Percentiles rank a stretch among this genome's conserved stretches.
phyloP scores from a whole-genome alignment of 208 protist genomes.

The Vickermania ingenoplastis region DNA sequence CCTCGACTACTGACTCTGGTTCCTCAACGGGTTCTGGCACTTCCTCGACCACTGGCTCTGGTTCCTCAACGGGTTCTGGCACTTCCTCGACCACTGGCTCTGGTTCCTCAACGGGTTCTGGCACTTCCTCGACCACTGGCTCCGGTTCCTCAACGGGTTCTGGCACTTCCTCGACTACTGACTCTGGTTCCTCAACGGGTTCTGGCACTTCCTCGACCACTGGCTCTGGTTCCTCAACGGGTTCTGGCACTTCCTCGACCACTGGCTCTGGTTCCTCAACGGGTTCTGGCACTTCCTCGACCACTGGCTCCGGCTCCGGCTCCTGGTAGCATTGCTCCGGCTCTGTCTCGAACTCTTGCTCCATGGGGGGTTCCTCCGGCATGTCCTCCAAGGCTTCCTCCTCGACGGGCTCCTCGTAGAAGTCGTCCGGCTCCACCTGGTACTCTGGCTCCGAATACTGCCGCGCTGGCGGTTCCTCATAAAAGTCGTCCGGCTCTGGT shows the following conservation, averaged over 20 bases:
- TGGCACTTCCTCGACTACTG: neutral
- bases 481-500: too few relatives aligned
- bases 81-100: neutral
- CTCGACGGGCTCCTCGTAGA: neutral
- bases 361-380: neutral
- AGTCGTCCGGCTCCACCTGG: neutral
- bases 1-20: neutral
- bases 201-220: neutral
- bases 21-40: neutral
- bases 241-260: neutral
- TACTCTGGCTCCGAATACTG: neutral
- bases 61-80: neutral
- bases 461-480: neutral
- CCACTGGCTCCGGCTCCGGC: neutral
- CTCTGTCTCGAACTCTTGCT: neutral
- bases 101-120: neutral
- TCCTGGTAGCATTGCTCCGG: neutral
- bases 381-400: neutral
- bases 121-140: neutral
- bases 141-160: neutral
- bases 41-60: neutral
- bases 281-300: neutral
- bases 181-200: neutral
- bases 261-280: neutral
- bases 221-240: neutral